Percentiles rank a stretch among this genome's conserved stretches.
These are phyloP conservation scores for Apocynum venetum DNA, from an alignment of 257 asterid species.

Conservation along the genomic window DNA sequence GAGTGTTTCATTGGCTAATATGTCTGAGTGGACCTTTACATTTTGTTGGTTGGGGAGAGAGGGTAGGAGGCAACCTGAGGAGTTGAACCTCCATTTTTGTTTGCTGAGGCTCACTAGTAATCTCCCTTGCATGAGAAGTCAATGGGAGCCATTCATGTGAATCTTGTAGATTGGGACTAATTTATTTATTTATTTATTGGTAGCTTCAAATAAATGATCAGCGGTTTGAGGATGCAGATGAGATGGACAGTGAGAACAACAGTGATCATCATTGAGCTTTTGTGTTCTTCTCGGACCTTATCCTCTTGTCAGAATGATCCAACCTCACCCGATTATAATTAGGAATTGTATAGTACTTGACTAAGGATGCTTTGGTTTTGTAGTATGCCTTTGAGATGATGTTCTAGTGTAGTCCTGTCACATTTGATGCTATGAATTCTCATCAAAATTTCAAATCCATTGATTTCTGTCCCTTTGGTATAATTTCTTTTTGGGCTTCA, in stretches of 20 bases:
- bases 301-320: background rate
- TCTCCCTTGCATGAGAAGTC: background rate
- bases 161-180: background rate
- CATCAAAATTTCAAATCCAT: background rate
- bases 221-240: slow-evolving; percentile 93
- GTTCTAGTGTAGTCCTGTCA: background rate
- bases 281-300: background rate
- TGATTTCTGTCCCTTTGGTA: too few relatives aligned
- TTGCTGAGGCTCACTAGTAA: background rate
- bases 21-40: background rate
- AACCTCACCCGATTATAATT: background rate
- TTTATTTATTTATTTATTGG: slow-evolving; percentile 15
- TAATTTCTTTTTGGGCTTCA: background rate
- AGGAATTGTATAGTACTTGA: slow-evolving; percentile 18
- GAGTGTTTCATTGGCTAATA: background rate
- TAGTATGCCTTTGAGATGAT: background rate
- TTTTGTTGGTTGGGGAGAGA: background rate
- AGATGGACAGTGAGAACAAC: slow-evolving; percentile 53
- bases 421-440: background rate
- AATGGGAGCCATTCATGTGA: background rate
- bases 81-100: too few relatives aligned
- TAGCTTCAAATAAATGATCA: slow-evolving; percentile 88
- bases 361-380: background rate
- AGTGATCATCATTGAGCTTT: slow-evolving; percentile 32
- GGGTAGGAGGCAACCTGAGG: too few relatives aligned